Base-by-base conservation (phyloP, 257 asterid species). In the Nicotiana sylvestris region DNA sequence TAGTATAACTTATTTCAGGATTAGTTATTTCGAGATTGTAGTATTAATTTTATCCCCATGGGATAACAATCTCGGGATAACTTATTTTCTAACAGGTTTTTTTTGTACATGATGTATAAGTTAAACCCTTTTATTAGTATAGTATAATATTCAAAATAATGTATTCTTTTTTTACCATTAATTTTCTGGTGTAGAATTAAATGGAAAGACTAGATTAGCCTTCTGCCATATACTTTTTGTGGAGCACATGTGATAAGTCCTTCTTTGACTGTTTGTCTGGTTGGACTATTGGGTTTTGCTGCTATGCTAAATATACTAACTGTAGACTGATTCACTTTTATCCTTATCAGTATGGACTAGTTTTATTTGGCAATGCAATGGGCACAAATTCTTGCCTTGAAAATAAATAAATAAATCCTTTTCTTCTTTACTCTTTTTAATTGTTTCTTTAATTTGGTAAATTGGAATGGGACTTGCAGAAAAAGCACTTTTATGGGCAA, bases 191-290 rank as follows among this genome's bases (percentile, higher is more conserved):
- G 3, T 18, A 12, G 29, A 65, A 21, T 16, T 4, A 15, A 27
- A 13, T 6, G 2, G 27, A 49, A 49, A 49, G 37, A 74, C 27
- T 17, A 74, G 29, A 74, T 46, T 74, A 74, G 25, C 64, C 64
- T 74, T 25, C 27, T 74, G 43, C 1, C 62, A 60, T 60, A 57
- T 77, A 32, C 43, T 81, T 56, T 27, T 56, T 66, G 78, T 66
- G 49, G 77, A 49, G 77, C 82, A 81, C 86, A 85, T 81, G 86
- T 81, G 81, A 81, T 25, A 43, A 72, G 82, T 76, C 77, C 8
- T 77, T 51, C 77, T 81, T 87, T 87, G 88, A 85, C 86, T 74
- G 86, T 53, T 33, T 85, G 90, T 87, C 88, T 85, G 80, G 85
- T 83, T 81, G 82, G 81, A 83, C 85, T 78, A 82, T 70, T 82